Evolutionary conservation across 2,329 filamentous ascomycete genomes (phyloP).

Genomic region (Colletotrichum incanum): DNA sequence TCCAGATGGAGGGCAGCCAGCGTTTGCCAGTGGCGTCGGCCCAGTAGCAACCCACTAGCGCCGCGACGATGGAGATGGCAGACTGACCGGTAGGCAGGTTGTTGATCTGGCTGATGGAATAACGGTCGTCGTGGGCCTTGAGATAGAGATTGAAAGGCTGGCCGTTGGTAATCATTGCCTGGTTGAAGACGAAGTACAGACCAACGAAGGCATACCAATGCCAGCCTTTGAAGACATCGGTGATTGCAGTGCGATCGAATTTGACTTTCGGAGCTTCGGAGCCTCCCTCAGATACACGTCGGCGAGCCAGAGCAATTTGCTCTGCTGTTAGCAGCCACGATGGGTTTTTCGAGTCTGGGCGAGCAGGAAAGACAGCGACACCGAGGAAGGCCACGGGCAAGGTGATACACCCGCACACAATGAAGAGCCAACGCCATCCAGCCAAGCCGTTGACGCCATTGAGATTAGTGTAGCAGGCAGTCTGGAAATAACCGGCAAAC

Average conservation of each 20-base stretch:
- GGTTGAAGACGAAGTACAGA: conserved; percentile 63
- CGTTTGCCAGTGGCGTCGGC: conserved; percentile 77
- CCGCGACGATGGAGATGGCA: conserved; percentile 71
- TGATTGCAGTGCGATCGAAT: conserved; percentile 54
- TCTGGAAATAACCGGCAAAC: conserved; percentile 41
- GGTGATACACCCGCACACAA: conserved; percentile 39
- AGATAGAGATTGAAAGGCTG: conserved; percentile 59
- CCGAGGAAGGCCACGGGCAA: conserved; percentile 35
- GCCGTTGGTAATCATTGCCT: conserved; percentile 58
- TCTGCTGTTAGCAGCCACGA: conserved; percentile 49
- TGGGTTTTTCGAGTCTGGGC: conserved; percentile 49
- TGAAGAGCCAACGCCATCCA: conserved; percentile 42
- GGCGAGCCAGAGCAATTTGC: conserved; percentile 47
- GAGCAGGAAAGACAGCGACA: conserved; percentile 46
- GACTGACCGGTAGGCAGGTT: conserved; percentile 72
- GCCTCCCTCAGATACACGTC: conserved; percentile 47
- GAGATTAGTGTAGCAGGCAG: conserved; percentile 35
- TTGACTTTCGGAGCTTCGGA: conserved; percentile 51
- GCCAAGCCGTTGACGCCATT: conserved; percentile 36
- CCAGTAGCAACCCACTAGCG: conserved; percentile 71
- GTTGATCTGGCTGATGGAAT: conserved; percentile 66
- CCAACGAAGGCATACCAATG: conserved; percentile 55
- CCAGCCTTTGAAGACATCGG: conserved; percentile 56
- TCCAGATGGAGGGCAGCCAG: conserved; percentile 59
- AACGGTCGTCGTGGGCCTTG: conserved; percentile 61